Conservation (phyloP, 306 rosid species). For the Prunus armeniaca region DNA sequence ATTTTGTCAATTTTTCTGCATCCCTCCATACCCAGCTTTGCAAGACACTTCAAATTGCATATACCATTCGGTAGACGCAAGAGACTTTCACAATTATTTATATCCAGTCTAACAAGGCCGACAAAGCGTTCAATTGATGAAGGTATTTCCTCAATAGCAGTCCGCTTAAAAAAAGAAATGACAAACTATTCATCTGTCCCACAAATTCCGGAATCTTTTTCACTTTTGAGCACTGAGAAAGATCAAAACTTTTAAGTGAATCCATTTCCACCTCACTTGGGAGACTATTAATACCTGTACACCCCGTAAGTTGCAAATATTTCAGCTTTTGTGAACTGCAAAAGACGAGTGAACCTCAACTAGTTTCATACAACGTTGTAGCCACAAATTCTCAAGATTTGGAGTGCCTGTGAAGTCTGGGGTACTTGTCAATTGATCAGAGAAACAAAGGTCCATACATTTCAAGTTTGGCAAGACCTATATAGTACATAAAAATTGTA, state of each 20-base stretch:
- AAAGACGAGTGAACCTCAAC: slow-evolving; percentile 21
- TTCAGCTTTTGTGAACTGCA: slow-evolving; percentile 1
- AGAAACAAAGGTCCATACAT: neutral
- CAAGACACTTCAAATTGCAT: neutral
- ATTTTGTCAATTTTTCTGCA: no score
- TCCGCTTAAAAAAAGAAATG: fast-evolving
- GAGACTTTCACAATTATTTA: no score
- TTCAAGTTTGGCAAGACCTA: slow-evolving; percentile 7
- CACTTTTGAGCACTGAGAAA: slow-evolving; percentile 12
- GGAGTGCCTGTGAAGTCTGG: slow-evolving; percentile 10
- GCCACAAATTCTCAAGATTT: neutral
- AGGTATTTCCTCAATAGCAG: no score
- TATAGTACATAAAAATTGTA: neutral
- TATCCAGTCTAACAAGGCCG: no score
- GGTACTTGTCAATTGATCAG: neutral
- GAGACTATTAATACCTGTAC: slow-evolving; percentile 10
- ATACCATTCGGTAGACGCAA: no score
- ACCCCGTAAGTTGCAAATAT: neutral
- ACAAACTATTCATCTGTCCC: no score
- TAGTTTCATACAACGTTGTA: neutral
- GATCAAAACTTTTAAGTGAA: neutral
- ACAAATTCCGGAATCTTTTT: slow-evolving; percentile 3
- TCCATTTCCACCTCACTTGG: slow-evolving; percentile 1
- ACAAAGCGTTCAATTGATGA: no score
- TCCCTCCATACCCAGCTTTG: no score